Evolutionary conservation across 495 filamentous ascomycete genomes (phyloP).

Genomic region (Neurospora sp.): DNA sequence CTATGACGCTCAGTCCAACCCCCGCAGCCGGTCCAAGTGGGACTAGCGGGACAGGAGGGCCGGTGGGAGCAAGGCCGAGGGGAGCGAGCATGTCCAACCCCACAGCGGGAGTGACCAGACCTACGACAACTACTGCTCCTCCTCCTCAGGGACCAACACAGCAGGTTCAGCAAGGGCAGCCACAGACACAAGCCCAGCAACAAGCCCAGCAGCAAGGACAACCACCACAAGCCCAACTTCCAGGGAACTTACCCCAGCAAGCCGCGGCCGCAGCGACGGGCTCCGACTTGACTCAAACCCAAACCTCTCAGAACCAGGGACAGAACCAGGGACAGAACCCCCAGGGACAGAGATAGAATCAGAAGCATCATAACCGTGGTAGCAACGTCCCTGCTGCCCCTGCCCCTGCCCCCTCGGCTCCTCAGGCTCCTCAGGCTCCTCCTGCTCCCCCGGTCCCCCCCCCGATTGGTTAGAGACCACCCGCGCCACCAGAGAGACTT

Average conservation of each 20-base stretch:
- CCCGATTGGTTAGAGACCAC: neutral
- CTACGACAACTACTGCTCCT: neutral
- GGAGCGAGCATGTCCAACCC: slow-evolving; percentile 13
- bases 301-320: neutral
- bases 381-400: neutral
- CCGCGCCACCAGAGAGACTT: neutral
- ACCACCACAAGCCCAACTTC: neutral
- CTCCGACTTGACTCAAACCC: neutral
- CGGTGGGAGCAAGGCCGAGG: slow-evolving; percentile 12
- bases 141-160: neutral
- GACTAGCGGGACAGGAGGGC: slow-evolving; percentile 7
- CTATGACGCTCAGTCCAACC: neutral
- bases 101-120: neutral
- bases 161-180: neutral
- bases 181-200: neutral
- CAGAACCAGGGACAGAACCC: neutral
- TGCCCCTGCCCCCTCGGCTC: neutral
- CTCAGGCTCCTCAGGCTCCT: neutral
- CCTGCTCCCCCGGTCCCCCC: neutral
- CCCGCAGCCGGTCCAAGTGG: neutral
- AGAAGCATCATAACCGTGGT: neutral
- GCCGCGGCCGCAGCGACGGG: neutral
- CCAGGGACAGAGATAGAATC: neutral
- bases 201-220: neutral
- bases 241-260: neutral